phyloP scores from a whole-genome alignment of 371 early-diverging fungal species.

The Mucor mucedo region DNA sequence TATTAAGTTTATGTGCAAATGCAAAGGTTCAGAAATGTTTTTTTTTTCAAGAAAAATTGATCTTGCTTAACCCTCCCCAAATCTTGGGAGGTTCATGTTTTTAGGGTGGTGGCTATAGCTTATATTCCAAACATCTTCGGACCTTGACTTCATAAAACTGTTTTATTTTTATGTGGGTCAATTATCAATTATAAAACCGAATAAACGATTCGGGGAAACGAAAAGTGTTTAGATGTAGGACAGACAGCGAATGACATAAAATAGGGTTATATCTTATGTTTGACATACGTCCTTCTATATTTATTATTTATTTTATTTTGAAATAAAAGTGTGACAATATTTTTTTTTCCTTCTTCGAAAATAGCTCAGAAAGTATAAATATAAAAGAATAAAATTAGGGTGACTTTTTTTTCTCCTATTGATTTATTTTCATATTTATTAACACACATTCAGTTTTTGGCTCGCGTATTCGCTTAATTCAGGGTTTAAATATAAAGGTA shows the following conservation, averaged over 20 bases:
- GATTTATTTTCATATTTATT: not conserved
- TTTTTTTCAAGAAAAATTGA: no score
- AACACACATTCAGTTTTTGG: not conserved
- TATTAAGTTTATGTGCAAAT: no score
- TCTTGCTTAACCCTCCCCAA: no score
- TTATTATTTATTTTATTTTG: slow-evolving; percentile 7
- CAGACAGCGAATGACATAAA: slow-evolving; percentile 20
- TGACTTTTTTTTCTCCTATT: slow-evolving; percentile 5
- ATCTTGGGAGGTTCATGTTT: no score
- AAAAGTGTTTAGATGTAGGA: slow-evolving; percentile 9
- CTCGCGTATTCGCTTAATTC: not conserved
- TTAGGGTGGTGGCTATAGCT: no score
- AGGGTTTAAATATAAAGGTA: not conserved
- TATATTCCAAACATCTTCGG: no score
- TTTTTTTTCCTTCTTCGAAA: slow-evolving; percentile 6
- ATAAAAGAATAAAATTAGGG: not conserved
- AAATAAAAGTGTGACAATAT: slow-evolving; percentile 11
- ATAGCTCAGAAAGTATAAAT: slow-evolving; percentile 7
- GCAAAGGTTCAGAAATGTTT: no score
- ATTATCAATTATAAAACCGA: not conserved
- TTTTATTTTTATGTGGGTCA: not conserved
- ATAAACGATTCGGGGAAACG: not conserved
- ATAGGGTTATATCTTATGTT: slow-evolving; percentile 10
- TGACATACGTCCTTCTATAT: slow-evolving; percentile 13
- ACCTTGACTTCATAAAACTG: no score